Base-by-base conservation (phyloP, 768 basidiomycete species). In the Leccinum arenicola region DNA sequence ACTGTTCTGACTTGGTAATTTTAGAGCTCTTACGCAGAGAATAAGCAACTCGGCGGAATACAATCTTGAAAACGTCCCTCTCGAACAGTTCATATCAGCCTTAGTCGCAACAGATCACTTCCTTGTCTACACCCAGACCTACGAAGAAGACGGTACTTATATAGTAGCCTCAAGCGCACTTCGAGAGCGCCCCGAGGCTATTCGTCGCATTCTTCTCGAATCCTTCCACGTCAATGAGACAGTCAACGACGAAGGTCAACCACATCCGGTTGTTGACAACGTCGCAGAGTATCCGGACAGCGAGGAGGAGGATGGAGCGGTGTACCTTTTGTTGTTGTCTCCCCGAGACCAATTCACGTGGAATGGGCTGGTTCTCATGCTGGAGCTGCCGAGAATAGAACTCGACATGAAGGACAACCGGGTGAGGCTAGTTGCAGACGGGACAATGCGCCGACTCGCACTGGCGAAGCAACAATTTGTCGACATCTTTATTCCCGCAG, bases 41-140 rank as follows among this genome's bases (percentile, higher is more conserved):
- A 95, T 95, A 77, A 90, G 91, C 67, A 97, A 95, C 73, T 91
- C 95, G 6, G 91, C 93, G 1, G 95, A 97, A 71, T 98, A 95
- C 67, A 83, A 79, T 59, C 79, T 98, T 33, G 89, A 93, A 59
- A 80, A 84, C 56, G 76, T 88, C 38, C 80, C 87, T 47, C 76
- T 95, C 58, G 89, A 90, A 54, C 79, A 80, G n/a, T 90, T 96
- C 73, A 89, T 98, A 55, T 77, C 85, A 23, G 79, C 82, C 11
- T 80, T 99, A 8, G 85, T 91, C 21, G 84, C 87, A 33, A 87
- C 93, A 7, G 93, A 91, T 62, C 95, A 98, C 71, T 89, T 95
- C 74, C 85, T 99, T 58, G 91, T 99, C 49, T 96, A 97, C 73
- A 97, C 96, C 2, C 84, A 88, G 60, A 74, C 76, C 8, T 89